Percentiles rank a stretch among this genome's conserved stretches.
Conservation (phyloP, 78 protist genomes). For the Trichosphaerium sp. region DNA sequence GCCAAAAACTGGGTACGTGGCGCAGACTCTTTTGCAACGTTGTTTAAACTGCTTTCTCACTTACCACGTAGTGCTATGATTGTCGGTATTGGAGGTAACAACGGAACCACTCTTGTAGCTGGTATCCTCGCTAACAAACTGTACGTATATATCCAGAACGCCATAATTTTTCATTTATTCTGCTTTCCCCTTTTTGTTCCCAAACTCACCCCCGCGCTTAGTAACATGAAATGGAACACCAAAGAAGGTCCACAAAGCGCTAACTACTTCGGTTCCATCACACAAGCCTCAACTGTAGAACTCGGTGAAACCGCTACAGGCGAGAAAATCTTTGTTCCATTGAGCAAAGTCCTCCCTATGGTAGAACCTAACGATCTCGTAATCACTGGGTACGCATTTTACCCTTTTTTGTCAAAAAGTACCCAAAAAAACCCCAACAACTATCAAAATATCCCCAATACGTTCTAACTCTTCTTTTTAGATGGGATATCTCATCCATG, state of each 20-base stretch:
- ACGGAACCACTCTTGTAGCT: constrained; percentile 95
- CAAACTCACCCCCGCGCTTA: not conserved
- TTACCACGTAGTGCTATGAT: constrained; percentile 71
- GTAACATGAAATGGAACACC: constrained; percentile 79
- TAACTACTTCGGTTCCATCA: constrained; percentile 92
- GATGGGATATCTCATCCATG: constrained; percentile 93
- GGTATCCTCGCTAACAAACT: constrained; percentile 88
- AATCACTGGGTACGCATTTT: too few species aligned
- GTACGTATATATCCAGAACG: not conserved
- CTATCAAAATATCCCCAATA: too few species aligned
- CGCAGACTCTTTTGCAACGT: not conserved
- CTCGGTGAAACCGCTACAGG: constrained; percentile 63
- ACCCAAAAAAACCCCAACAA: too few species aligned
- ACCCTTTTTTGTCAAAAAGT: too few species aligned
- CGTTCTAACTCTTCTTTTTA: too few species aligned
- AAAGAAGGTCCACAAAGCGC: constrained; percentile 73
- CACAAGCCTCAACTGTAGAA: constrained; percentile 79
- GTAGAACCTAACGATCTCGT: constrained; percentile 95
- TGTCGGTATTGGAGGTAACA: constrained; percentile 98
- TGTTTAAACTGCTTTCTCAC: not conserved
- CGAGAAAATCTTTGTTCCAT: constrained; percentile 75
- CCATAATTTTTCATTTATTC: not conserved
- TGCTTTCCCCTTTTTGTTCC: not conserved
- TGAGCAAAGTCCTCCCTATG: constrained; percentile 89
- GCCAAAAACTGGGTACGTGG: constrained; percentile 17